Percentiles rank a stretch among this genome's conserved stretches.
Evolutionary conservation across 306 rosid species (phyloP).

Genomic region (Cyamopsis tetragonoloba): DNA sequence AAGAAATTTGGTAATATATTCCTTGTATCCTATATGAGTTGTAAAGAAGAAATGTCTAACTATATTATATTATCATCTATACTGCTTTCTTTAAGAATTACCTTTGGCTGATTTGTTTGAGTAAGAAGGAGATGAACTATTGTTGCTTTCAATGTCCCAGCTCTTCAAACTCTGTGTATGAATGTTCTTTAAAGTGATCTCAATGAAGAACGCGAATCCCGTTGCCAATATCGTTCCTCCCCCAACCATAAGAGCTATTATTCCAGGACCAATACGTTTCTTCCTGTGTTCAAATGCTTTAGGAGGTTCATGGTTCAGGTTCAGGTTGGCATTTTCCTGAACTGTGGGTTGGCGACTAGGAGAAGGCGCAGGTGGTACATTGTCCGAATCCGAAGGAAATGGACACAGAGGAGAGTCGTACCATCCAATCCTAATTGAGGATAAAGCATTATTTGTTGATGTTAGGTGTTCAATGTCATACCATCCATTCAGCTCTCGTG

Average conservation of each 20-base stretch:
- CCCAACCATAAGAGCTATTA: conserved; percentile 68
- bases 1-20: neutral
- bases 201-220: conserved; percentile 53
- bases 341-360: conserved; percentile 61
- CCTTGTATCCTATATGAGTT: too few relatives aligned
- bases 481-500: conserved; percentile 55
- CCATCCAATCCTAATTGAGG: conserved; percentile 67
- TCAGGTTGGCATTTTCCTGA: conserved; percentile 71
- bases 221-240: conserved; percentile 62
- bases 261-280: conserved; percentile 63
- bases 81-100: conserved; percentile 14
- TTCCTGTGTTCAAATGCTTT: conserved; percentile 41
- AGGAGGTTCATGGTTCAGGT: conserved; percentile 46
- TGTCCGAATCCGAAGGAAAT: conserved; percentile 63
- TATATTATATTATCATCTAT: neutral
- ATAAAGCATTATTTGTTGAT: neutral
- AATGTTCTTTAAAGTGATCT: conserved; percentile 40
- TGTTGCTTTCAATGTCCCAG: conserved; percentile 35
- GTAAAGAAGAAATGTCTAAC: too few relatives aligned
- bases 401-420: conserved; percentile 80
- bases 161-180: conserved; percentile 29
- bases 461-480: neutral
- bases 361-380: conserved; percentile 40
- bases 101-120: conserved; percentile 52
- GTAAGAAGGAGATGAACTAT: conserved; percentile 36